phyloP scores from a whole-genome alignment of 768 basidiomycete genomes.

The Russula earlei region DNA sequence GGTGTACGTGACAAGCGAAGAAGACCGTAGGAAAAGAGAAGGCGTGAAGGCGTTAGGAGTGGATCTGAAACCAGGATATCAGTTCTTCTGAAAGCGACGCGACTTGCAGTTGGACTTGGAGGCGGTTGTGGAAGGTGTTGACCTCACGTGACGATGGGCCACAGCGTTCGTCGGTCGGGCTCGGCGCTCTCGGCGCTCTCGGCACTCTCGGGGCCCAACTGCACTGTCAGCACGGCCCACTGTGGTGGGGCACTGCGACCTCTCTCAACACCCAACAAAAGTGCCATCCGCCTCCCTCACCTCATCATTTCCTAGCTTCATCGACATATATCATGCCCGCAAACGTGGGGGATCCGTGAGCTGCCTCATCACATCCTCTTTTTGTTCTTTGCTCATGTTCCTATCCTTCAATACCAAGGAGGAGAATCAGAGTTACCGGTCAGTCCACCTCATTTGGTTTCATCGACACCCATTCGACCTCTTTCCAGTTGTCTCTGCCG shows the following conservation, averaged over 20 bases:
- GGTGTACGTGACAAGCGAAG: background rate
- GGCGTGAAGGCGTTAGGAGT: background rate
- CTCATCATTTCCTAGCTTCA: constrained; percentile 18
- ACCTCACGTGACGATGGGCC: constrained; percentile 3
- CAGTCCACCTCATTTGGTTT: constrained; percentile 16
- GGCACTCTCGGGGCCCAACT: background rate
- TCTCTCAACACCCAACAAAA: background rate
- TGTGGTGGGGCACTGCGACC: too few relatives aligned
- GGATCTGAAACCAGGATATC: too few relatives aligned
- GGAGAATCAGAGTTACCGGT: constrained; percentile 79
- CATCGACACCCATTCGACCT: background rate
- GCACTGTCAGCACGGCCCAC: background rate
- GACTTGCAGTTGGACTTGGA: too few relatives aligned
- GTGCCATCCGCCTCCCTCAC: background rate
- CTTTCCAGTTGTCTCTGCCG: constrained; percentile 93
- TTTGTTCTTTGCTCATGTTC: background rate
- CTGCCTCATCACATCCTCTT: background rate
- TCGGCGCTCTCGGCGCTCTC: background rate
- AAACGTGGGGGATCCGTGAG: constrained; percentile 25
- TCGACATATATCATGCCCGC: constrained; percentile 30
- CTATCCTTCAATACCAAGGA: constrained; percentile 30
- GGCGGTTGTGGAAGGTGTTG: too few relatives aligned
- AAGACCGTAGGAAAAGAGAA: background rate
- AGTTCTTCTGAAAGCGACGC: too few relatives aligned
- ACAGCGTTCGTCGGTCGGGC: too few relatives aligned